Percentiles rank a stretch among this genome's conserved stretches.
Conservation (phyloP, 179 eudicot species). For the Beta lomatogona region DNA sequence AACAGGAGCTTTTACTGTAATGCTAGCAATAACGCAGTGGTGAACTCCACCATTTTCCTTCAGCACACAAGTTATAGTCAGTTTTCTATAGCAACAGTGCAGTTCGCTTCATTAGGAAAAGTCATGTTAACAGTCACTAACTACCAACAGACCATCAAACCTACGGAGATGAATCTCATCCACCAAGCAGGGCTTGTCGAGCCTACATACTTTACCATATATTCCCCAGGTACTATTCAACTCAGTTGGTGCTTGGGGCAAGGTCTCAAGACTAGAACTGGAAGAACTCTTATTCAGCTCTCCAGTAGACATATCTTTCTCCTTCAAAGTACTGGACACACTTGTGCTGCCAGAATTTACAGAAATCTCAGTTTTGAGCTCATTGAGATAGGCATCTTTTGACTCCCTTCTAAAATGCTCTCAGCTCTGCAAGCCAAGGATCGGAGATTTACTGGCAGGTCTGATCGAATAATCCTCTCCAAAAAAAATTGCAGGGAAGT, state of each 20-base stretch:
- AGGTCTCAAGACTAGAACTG: constrained; percentile 46
- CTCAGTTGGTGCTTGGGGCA: constrained; percentile 56
- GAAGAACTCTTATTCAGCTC: constrained; percentile 45
- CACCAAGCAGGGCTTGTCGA: constrained; percentile 77
- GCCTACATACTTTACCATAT: constrained; percentile 72
- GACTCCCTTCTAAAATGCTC: constrained; percentile 54
- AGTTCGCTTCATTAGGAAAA: constrained; percentile 21
- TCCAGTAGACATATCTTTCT: constrained; percentile 33
- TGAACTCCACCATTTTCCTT: constrained; percentile 99
- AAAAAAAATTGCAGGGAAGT: constrained; percentile 93
- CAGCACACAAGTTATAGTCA: constrained; percentile 44
- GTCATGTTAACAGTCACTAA: constrained; percentile 22
- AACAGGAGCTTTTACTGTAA: constrained; percentile 93
- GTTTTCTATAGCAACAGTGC: constrained; percentile 21
- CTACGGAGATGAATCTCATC: constrained; percentile 98
- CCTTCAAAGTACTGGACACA: constrained; percentile 28
- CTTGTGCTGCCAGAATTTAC: constrained; percentile 26
- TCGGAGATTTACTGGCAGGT: constrained; percentile 96
- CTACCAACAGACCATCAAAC: constrained; percentile 96
- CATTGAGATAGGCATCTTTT: constrained; percentile 33
- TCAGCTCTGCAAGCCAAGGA: constrained; percentile 96
- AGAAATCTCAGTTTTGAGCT: constrained; percentile 31
- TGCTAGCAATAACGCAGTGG: constrained; percentile 90
- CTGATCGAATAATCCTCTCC: constrained; percentile 93
- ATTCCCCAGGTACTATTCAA: constrained; percentile 77